These are phyloP conservation scores for Coniochaeta sp. DNA, from an alignment of 2,329 filamentous ascomycete genomes.

Conservation along the genomic window DNA sequence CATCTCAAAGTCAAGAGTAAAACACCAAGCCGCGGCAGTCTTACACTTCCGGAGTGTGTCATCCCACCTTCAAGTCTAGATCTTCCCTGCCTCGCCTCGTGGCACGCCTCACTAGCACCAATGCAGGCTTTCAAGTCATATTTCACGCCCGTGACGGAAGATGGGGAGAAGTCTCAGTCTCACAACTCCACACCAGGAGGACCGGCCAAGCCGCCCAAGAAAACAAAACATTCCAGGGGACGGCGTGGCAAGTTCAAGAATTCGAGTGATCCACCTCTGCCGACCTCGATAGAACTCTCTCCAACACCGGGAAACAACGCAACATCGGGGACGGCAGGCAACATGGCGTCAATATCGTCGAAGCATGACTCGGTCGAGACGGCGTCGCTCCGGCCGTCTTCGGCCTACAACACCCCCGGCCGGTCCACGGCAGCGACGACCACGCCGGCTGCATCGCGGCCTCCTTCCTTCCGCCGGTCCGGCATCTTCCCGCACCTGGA, in stretches of 20 bases:
- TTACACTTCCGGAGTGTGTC: no score
- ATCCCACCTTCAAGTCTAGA: no score
- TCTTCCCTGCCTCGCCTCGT: not conserved
- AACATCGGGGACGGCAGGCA: not conserved
- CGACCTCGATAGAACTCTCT: constrained; percentile 7
- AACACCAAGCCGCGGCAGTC: not conserved
- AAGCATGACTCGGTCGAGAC: not conserved
- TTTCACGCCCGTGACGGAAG: constrained; percentile 20
- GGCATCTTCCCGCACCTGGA: constrained; percentile 28
- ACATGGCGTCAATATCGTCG: not conserved
- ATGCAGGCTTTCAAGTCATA: constrained; percentile 27
- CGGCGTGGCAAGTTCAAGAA: not conserved
- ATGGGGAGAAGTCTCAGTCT: constrained; percentile 11
- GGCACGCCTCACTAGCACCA: not conserved
- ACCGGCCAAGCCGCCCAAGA: not conserved
- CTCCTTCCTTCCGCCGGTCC: constrained; percentile 18
- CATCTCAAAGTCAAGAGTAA: not conserved
- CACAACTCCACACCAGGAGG: not conserved
- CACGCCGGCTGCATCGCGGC: constrained; percentile 4
- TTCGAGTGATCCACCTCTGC: constrained; percentile 9
- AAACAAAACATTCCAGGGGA: not conserved
- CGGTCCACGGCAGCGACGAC: not conserved
- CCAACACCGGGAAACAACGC: not conserved
- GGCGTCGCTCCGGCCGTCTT: not conserved
- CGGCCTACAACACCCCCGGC: not conserved